phyloP scores from a whole-genome alignment of 148 eudicot species.

The Persicaria maculosa region DNA sequence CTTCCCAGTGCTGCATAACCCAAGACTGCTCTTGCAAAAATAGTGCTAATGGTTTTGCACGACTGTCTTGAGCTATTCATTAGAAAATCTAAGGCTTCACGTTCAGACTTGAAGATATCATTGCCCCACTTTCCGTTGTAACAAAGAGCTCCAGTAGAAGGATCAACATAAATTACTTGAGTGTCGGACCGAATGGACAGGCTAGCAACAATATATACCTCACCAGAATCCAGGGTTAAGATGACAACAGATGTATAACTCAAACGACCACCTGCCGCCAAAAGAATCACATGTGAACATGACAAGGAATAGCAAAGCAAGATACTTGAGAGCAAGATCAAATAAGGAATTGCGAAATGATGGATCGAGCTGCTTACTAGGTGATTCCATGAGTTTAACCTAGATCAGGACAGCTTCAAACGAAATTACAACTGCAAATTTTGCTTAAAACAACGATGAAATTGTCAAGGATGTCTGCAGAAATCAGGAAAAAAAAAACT shows the following conservation, averaged over 20 bases:
- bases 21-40: constrained; percentile 70
- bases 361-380: neutral
- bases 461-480: neutral
- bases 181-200: constrained; percentile 58
- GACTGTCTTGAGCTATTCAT: constrained; percentile 69
- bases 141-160: constrained; percentile 79
- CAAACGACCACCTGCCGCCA: constrained; percentile 36
- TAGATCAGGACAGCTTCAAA: constrained; percentile 2
- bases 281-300: neutral
- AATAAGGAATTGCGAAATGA: neutral
- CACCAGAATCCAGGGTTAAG: constrained; percentile 65
- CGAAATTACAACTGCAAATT: neutral
- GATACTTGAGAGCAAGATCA: neutral
- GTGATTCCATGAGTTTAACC: constrained; percentile 8
- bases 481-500: neutral
- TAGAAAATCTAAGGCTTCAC: constrained; percentile 69
- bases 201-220: constrained; percentile 70
- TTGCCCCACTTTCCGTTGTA: constrained; percentile 51
- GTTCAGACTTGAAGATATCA: constrained; percentile 72
- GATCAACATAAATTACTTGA: constrained; percentile 87
- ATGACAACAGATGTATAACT: constrained; percentile 80
- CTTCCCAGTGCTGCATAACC: constrained; percentile 90
- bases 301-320: neutral
- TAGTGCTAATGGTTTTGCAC: constrained; percentile 36
- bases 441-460: neutral